Conservation (phyloP, 495 filamentous ascomycete species). For the Gamarada debralockiae region DNA sequence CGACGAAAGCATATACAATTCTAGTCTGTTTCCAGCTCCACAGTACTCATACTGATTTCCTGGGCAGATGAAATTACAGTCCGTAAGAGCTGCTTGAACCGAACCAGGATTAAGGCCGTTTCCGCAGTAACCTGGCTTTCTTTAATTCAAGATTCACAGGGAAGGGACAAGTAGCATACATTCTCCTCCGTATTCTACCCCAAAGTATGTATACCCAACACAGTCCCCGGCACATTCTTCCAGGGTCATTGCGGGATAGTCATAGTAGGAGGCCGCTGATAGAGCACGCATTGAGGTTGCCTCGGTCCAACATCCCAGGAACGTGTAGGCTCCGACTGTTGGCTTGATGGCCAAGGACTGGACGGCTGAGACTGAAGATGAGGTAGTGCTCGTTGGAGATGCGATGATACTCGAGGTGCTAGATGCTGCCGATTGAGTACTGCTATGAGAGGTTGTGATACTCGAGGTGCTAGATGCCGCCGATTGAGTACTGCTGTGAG, state of each 20-base stretch:
- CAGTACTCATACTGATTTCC: slow-evolving; percentile 21
- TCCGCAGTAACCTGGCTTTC: slow-evolving; percentile 27
- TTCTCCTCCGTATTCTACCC: no score
- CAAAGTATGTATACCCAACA: no score
- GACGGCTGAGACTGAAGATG: no score
- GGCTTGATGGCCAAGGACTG: slow-evolving; percentile 6
- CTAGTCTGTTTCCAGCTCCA: slow-evolving; percentile 38
- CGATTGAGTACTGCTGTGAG: no score
- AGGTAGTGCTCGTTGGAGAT: no score
- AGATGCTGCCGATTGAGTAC: no score
- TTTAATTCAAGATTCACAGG: no score
- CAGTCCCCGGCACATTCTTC: no score
- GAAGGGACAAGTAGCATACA: no score
- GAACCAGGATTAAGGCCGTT: slow-evolving; percentile 16
- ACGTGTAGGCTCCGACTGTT: slow-evolving; percentile 35
- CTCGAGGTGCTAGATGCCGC: no score
- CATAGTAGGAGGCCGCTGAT: not conserved
- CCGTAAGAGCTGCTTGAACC: slow-evolving; percentile 2
- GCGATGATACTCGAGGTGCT: no score
- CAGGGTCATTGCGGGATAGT: slow-evolving; percentile 24
- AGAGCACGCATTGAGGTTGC: slow-evolving; percentile 10
- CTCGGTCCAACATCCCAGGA: slow-evolving; percentile 46
- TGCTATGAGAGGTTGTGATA: no score
- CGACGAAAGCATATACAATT: slow-evolving; percentile 28
- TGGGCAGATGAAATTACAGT: slow-evolving; percentile 32